Evolutionary conservation across 1,284 basidiomycete genomes (phyloP), one percentile per base, ranked within the genome.

Genomic region (Boletus chippewaensis): DNA sequence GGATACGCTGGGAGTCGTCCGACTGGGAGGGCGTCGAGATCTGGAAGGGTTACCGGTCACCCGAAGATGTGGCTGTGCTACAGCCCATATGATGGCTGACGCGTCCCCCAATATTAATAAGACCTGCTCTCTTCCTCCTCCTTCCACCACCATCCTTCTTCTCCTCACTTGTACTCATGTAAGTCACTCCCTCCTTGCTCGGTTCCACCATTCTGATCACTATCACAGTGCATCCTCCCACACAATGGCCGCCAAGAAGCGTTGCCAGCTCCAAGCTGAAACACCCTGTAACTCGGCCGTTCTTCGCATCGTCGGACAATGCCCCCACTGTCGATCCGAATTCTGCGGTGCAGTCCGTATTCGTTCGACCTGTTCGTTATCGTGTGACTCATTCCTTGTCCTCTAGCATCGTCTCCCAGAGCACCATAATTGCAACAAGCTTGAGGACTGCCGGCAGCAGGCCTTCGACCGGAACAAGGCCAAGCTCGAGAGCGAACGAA

Each of bases 401-500:
- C 15, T 42, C 53, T 40, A 91, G 88, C 88, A 91, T 65, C 87
- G 88, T 59, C 75, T 90, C 59, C 88, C 88, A 9, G 88, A 91
- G 64, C 85, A 87, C 60, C 88, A 91, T 65, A 77, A 77, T 56
- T 91, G 87, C 71, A 76, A 78, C 59, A 84, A 89, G 55, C 72
- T 92, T 54, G 83, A 87, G 65, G 82, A 83, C 65, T 91, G 89
- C 70, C 74, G 83, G 59, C 84, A 89, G 67, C 84, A 88, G 67
- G 89, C 90, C 12, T 91, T 91, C 65, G 81, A 90, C 60, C 78
- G 80, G 64, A 91, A 91, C 75, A 91, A 91, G 79, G 77, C 74
- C 50, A 88, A 88, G 73, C 73, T 92, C 53, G 89, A 91, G 75
- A 81, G 81, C 59, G 89, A 92, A 71, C 80, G 84, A 69, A 91